A percentile compares a stretch with the other conserved stretches of the same genome.
Evolutionary conservation across 768 basidiomycete species (phyloP).

Genomic region (Naematelia aurantialba): DNA sequence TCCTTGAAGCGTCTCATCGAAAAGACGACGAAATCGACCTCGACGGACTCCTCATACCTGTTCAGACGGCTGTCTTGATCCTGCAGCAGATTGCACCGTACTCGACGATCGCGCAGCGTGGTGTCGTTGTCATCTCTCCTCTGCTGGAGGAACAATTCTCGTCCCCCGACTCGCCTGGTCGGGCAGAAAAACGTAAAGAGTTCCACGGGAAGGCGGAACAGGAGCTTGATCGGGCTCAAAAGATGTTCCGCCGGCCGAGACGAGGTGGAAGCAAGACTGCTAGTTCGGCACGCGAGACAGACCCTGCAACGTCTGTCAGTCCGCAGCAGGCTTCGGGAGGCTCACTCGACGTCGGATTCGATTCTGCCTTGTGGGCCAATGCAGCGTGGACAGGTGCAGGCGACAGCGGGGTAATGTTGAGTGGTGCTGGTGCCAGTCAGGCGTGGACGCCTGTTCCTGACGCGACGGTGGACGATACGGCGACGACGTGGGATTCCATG

Average conservation of each 20-base stretch:
- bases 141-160: not conserved
- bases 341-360: not conserved
- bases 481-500: not conserved
- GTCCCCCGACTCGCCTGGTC: not conserved
- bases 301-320: not conserved
- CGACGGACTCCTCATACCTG: not conserved
- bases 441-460: not conserved
- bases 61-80: not conserved
- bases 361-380: not conserved
- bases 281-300: not conserved
- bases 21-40: not conserved
- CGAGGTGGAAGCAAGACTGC: not conserved
- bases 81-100: not conserved
- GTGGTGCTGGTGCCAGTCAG: not conserved
- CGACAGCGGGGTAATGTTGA: not conserved
- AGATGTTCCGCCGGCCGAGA: not conserved
- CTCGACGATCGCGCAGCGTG: not conserved
- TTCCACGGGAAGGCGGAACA: not conserved
- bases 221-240: not conserved
- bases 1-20: slow-evolving; percentile 6
- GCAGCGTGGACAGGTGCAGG: not conserved
- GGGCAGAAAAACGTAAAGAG: not conserved
- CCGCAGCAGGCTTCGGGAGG: not conserved
- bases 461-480: not conserved
- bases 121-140: not conserved